Evolutionary conservation across 1,284 basidiomycete species (phyloP), one percentile per base, ranked within the genome.

Genomic region (Somion occarium): DNA sequence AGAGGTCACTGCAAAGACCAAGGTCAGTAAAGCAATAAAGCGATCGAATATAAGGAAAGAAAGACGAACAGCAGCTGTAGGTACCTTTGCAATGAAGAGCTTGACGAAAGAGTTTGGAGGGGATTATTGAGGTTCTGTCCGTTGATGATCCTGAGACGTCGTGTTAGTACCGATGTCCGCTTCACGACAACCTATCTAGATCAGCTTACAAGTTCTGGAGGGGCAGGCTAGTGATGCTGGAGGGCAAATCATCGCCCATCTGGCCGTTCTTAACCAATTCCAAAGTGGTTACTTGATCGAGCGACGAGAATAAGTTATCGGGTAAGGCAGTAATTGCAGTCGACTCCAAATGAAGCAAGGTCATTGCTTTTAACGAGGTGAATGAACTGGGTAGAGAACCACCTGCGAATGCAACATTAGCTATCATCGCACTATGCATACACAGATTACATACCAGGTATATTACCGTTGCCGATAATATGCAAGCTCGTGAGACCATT

Each of bases 201-300:
- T 20, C n/a, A n/a, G 65, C 73, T 58, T 59, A 77, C 78, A 79
- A 47, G 49, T 66, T 70, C 52, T 71, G 66, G 24, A 78, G 57
- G 2, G 66, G 56, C 12, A 74, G 59, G 46, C 54, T 51, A n/a
- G 64, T 59, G 7, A 76, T 26, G 37, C 66, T 71, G 5, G 62
- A 66, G 1, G 77, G 74, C 42, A 79, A 60, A 3, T 61, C 52
- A n/a, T 61, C 55, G n/a, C 70, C 71, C 67, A 80, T 70, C 39
- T 72, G 59, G n/a, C 64, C 55, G 59, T 80, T 80, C 57, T 69
- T 68, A 23, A 74, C 65, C 19, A 80, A 62, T 5, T 67, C 67
- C 24, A 80, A 56, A 22, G 73, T 67, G 2, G 68, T 67, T n/a
- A 80, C 54, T 13, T 61, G 65, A 25, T 63, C 65, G 25, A 72